These are phyloP conservation scores for Penicillium lividum DNA, from an alignment of 495 filamentous ascomycete genomes.

Conservation along the genomic window DNA sequence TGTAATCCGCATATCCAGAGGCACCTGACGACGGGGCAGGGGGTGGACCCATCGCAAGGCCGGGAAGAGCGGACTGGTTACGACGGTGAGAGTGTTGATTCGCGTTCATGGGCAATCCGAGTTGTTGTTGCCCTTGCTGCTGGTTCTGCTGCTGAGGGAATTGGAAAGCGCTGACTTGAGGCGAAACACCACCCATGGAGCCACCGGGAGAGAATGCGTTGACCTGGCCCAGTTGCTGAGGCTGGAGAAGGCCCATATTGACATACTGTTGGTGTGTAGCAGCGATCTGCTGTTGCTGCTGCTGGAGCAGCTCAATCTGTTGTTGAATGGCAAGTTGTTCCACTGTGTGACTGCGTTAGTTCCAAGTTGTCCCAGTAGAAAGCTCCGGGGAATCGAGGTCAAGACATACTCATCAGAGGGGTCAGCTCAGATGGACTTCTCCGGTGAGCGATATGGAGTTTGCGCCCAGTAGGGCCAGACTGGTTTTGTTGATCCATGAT, in stretches of 20 bases:
- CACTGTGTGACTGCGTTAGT: constrained; percentile 53
- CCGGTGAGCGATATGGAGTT: constrained; percentile 95
- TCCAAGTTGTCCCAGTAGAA: constrained; percentile 7
- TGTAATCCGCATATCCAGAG: constrained; percentile 85
- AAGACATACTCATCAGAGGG: constrained; percentile 91
- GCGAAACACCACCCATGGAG: constrained; percentile 70
- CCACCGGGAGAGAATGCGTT: constrained; percentile 66
- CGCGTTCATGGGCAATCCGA: constrained; percentile 70
- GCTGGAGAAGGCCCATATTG: constrained; percentile 90
- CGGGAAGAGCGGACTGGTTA: constrained; percentile 95
- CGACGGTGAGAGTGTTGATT: constrained; percentile 86
- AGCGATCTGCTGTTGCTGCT: constrained; percentile 97
- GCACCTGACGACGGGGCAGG: constrained; percentile 96
- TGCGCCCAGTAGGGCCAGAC: constrained; percentile 79
- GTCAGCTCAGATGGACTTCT: constrained; percentile 97
- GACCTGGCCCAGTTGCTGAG: constrained; percentile 72
- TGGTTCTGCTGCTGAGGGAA: constrained; percentile 78
- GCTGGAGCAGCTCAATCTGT: constrained; percentile 96
- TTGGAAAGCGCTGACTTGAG: constrained; percentile 81
- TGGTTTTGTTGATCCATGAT: constrained; percentile 85
- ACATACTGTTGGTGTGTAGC: constrained; percentile 95
- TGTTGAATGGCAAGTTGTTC: constrained; percentile 98
- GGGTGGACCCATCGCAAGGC: constrained; percentile 85
- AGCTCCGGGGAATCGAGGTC: not conserved
- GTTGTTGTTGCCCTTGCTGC: constrained; percentile 74